Conservation (phyloP, 805 yeast genomes). For the Priceomyces medius region DNA sequence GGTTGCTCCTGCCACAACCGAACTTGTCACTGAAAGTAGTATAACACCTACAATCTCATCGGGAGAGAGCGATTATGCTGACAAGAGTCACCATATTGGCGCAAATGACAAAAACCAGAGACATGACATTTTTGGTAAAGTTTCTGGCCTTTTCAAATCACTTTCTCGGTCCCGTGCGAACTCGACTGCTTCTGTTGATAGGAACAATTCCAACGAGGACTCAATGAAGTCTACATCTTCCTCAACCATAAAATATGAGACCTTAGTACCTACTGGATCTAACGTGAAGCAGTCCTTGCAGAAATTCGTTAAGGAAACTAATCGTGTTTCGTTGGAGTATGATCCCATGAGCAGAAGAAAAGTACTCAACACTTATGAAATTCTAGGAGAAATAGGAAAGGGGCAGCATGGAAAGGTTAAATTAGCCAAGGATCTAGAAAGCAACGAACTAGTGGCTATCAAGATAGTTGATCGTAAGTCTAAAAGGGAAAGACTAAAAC, state of each 20-base stretch:
- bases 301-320: constrained; percentile 73
- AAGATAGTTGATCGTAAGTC: constrained; percentile 80
- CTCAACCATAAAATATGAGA: constrained; percentile 1
- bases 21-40: constrained; percentile 10
- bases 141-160: constrained; percentile 30
- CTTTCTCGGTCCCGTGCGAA: constrained; percentile 17
- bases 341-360: constrained; percentile 84
- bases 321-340: constrained; percentile 74
- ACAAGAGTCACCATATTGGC: not conserved
- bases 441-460: constrained; percentile 77
- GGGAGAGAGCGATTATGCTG: constrained; percentile 5
- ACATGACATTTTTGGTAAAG: constrained; percentile 30
- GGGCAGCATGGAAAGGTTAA: constrained; percentile 99
- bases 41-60: constrained; percentile 12
- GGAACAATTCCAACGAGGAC: not conserved
- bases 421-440: constrained; percentile 72
- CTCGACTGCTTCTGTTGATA: constrained; percentile 8
- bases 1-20: constrained; percentile 15
- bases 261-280: not conserved
- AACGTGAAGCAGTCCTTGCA: not conserved
- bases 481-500: constrained; percentile 32
- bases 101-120: constrained; percentile 13
- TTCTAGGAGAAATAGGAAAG: constrained; percentile 79
- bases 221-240: constrained; percentile 1
- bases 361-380: constrained; percentile 85